Evolutionary conservation across 1,139 yeast species (phyloP).

Genomic region (Geotrichum citri-aurantii): DNA sequence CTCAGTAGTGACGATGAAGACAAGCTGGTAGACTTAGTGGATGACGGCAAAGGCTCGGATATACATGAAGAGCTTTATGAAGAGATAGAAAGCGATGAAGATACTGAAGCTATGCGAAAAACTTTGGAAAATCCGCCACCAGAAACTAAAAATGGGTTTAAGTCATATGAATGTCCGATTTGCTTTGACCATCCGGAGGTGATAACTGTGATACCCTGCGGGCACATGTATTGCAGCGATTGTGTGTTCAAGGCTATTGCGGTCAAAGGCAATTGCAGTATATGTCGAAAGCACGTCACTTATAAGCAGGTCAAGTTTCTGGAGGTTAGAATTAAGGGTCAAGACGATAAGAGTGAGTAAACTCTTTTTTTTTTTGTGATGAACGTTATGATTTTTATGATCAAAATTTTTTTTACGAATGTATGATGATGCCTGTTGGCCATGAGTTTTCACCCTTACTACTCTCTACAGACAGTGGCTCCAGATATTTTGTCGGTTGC

Average conservation of each 20-base stretch:
- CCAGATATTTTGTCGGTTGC: neutral
- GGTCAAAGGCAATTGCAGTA: constrained; percentile 34
- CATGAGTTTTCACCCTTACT: neutral
- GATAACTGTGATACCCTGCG: constrained; percentile 36
- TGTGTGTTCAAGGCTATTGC: constrained; percentile 36
- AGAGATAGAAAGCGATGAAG: constrained; percentile 8
- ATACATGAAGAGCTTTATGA: neutral
- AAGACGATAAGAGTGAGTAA: neutral
- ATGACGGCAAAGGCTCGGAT: constrained; percentile 9
- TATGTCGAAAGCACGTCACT: constrained; percentile 33
- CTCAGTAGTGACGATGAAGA: constrained; percentile 7
- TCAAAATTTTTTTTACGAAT: neutral
- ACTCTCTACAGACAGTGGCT: neutral
- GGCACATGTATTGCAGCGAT: constrained; percentile 36
- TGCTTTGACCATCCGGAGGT: constrained; percentile 35
- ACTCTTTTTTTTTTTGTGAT: no score
- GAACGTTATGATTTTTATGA: neutral
- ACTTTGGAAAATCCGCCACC: neutral
- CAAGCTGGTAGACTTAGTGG: constrained; percentile 16
- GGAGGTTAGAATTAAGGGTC: constrained; percentile 17
- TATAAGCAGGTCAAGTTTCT: constrained; percentile 28
- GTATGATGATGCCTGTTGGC: neutral
- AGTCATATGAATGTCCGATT: constrained; percentile 30
- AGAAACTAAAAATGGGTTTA: constrained; percentile 18
- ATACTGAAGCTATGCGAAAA: neutral